These are phyloP conservation scores for Lactarius indigo DNA, from an alignment of 768 basidiomycete species.

Conservation along the genomic window DNA sequence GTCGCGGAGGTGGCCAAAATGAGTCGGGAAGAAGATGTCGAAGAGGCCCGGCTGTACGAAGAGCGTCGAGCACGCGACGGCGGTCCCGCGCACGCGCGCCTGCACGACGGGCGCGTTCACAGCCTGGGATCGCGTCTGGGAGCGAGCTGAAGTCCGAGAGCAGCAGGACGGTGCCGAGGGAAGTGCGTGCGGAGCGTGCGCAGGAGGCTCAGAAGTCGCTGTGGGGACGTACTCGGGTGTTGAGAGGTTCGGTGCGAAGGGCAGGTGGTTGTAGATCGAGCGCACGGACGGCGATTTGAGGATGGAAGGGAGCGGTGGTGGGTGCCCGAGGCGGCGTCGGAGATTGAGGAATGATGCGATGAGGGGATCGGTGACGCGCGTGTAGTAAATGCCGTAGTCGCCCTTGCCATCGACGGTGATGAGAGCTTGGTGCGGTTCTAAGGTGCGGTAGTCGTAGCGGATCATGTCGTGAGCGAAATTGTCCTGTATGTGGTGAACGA, in stretches of 20 bases:
- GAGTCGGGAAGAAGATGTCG: slow-evolving; percentile 97
- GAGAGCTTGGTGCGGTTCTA: slow-evolving; percentile 79
- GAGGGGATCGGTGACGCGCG: slow-evolving; percentile 80
- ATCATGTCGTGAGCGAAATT: slow-evolving; percentile 97
- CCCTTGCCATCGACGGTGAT: slow-evolving; percentile 76
- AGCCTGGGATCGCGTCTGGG: slow-evolving; percentile 80
- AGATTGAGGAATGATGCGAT: slow-evolving; percentile 73
- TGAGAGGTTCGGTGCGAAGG: slow-evolving; percentile 89
- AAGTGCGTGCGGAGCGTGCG: slow-evolving; percentile 78
- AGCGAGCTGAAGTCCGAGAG: slow-evolving; percentile 89
- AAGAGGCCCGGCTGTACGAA: slow-evolving; percentile 95
- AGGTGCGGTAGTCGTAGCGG: slow-evolving; percentile 78
- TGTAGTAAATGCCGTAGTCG: slow-evolving; percentile 82
- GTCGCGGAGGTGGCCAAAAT: slow-evolving; percentile 79
- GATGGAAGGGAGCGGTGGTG: slow-evolving; percentile 52
- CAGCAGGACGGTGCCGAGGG: slow-evolving; percentile 89
- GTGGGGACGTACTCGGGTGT: slow-evolving; percentile 90
- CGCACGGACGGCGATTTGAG: slow-evolving; percentile 59
- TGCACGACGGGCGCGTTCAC: slow-evolving; percentile 88
- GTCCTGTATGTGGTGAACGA: slow-evolving; percentile 48
- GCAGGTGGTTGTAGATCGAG: slow-evolving; percentile 62
- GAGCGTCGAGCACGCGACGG: slow-evolving; percentile 85
- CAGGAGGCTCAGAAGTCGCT: slow-evolving; percentile 78
- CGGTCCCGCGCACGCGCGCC: slow-evolving; percentile 79
- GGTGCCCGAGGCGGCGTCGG: slow-evolving; percentile 55